Conservation (phyloP, 306 rosid species). For the Rosa multiflora region DNA sequence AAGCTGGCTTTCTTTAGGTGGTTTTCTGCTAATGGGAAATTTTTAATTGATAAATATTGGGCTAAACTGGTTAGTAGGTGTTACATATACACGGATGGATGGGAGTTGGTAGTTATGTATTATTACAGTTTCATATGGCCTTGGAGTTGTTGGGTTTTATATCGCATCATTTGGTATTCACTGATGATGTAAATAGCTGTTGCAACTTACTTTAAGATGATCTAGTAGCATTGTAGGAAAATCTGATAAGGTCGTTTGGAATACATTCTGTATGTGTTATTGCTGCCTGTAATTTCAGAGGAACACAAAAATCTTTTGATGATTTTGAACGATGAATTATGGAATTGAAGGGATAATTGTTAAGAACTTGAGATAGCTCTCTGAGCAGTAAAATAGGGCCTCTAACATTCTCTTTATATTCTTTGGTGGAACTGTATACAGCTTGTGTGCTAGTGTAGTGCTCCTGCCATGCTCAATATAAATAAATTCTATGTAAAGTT, state of each 20-base stretch:
- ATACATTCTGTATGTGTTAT: not conserved
- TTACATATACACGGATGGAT: not conserved
- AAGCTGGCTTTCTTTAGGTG: not conserved
- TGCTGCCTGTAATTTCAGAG: not conserved
- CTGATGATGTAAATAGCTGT: not conserved
- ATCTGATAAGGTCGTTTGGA: not conserved
- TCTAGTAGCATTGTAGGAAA: not conserved
- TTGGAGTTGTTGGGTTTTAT: not conserved
- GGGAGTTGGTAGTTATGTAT: not conserved
- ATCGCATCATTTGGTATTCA: no score
- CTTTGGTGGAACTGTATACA: not conserved
- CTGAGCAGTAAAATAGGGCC: not conserved
- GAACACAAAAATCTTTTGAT: not conserved
- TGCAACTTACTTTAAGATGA: not conserved
- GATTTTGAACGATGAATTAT: not conserved
- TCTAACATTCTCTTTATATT: not conserved
- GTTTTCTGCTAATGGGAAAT: not conserved
- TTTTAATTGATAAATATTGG: not conserved
- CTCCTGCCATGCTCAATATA: not conserved
- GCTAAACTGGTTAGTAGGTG: not conserved
- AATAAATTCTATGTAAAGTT: no score
- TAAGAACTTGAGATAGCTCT: constrained; percentile 1
- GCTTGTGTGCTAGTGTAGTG: not conserved
- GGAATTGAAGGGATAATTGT: not conserved
- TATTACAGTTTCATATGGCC: not conserved